These are phyloP conservation scores for Capsaspora owczarzaki DNA, from an alignment of 78 protist genomes.

Conservation along the genomic window DNA sequence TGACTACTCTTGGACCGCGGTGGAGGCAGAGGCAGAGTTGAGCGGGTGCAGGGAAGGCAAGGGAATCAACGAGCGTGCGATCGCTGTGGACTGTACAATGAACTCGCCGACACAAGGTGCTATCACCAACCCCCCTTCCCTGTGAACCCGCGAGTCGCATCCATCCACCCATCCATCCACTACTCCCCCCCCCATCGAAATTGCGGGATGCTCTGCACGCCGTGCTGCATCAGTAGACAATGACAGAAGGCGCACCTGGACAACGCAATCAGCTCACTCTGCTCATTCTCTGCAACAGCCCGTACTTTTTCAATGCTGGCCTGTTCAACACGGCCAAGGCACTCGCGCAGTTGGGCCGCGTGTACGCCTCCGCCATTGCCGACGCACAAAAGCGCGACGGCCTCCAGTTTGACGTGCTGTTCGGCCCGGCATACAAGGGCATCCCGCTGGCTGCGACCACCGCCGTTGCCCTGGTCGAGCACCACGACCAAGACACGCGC, in stretches of 20 bases:
- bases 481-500: constrained; percentile 26
- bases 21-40: too few species aligned
- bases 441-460: constrained; percentile 41
- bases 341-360: constrained; percentile 24
- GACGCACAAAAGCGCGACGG: too few species aligned
- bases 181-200: not conserved
- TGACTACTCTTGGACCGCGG: not conserved
- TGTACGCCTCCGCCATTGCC: constrained; percentile 35
- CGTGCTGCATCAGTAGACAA: too few species aligned
- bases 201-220: not conserved
- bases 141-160: not conserved
- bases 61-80: not conserved
- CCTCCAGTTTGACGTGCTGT: constrained; percentile 36
- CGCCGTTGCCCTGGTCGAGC: constrained; percentile 6
- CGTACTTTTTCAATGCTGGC: constrained; percentile 56
- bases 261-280: not conserved
- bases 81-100: too few species aligned
- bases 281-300: constrained; percentile 21
- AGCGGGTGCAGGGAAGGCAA: not conserved
- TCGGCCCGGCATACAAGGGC: constrained; percentile 61
- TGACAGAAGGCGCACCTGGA: too few species aligned
- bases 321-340: constrained; percentile 36
- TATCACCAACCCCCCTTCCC: too few species aligned
- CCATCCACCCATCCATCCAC: not conserved
- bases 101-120: not conserved